Evolutionary conservation across 768 basidiomycete species (phyloP), one percentile per base, ranked within the genome.

Genomic region (Artomyces pyxidatus): DNA sequence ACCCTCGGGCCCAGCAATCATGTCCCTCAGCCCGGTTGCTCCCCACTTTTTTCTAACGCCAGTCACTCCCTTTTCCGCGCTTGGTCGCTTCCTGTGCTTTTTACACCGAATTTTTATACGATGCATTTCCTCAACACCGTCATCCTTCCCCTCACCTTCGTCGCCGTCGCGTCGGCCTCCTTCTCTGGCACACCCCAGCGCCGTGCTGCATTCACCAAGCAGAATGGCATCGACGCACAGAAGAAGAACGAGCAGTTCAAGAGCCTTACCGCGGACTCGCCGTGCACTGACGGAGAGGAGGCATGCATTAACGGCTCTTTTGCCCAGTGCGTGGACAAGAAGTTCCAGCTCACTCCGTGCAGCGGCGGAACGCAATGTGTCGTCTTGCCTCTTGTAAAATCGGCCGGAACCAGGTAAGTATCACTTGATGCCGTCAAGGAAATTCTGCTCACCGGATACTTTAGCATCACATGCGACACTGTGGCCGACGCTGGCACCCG

Each of bases 281-380:
- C 57, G 39, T 71, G 53, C 58, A 71, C 35, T 56, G 61, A 38
- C 58, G 72, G 70, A 61, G 56, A 60, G 48, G 21, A 49, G 17
- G 49, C 50, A 19, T 55, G 51, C 51, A 40, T 58, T 14, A 1
- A 43, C 6, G 52, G 47, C 37, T 28, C 45, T 21, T 46, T 60
- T 37, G 61, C 55, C 8, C 47, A 52, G 14, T 68, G 65, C 46
- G 53, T 26, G 26, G 29, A 29, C 39, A 50, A 50, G 22, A 48
- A 58, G 38, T 59, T 63, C 43, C 48, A 10, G 16, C 19, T 52
- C 17, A 32, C 45, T 1, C 23, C 54, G 2, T 63, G 62, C 29
- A 29, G 47, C 1, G 44, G 29, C 1, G 21, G 45, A 1, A n/a
- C 54, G 37, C 48, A 50, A 12, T 64, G 63, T 29, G 47, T 55